Conservation (phyloP, 2,329 filamentous ascomycete species). For the Cordyceps cateniannulata region DNA sequence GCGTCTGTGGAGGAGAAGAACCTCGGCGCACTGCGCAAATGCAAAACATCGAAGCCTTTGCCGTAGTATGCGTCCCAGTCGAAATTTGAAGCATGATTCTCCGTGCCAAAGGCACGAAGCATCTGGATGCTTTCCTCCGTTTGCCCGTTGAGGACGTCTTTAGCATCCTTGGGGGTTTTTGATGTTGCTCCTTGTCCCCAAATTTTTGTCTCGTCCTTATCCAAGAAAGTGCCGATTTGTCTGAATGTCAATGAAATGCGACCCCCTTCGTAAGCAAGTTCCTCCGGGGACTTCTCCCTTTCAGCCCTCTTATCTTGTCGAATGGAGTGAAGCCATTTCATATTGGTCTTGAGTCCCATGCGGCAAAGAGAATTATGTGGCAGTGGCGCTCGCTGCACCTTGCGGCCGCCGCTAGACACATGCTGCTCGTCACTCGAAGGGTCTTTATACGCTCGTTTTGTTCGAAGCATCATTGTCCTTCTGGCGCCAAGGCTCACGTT, state of each 20-base stretch:
- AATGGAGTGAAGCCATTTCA: conserved; percentile 87
- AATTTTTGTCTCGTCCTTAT: conserved; percentile 57
- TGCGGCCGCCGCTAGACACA: conserved; percentile 34
- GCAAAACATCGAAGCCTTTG: conserved; percentile 74
- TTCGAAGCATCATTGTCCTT: conserved; percentile 82
- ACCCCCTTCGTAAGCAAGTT: conserved; percentile 65
- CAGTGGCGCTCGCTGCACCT: conserved; percentile 62
- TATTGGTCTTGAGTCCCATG: conserved; percentile 76
- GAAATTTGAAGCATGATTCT: conserved; percentile 70
- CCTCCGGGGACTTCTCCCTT: conserved; percentile 60
- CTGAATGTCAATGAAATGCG: conserved; percentile 92
- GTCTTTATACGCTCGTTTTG: conserved; percentile 57
- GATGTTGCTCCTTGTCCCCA: conserved; percentile 86
- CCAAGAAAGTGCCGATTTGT: conserved; percentile 77
- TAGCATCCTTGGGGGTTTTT: conserved; percentile 57
- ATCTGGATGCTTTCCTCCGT: conserved; percentile 59
- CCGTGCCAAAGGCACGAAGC: conserved; percentile 72
- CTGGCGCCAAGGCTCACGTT: conserved; percentile 93
- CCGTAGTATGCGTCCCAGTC: conserved; percentile 75
- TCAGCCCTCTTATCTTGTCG: conserved; percentile 71
- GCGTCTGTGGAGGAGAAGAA: conserved; percentile 44
- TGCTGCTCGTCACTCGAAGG: conserved; percentile 19
- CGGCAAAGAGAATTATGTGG: conserved; percentile 86
- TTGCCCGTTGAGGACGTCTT: conserved; percentile 62
- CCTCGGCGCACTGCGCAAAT: conserved; percentile 48